Evolutionary conservation across 768 basidiomycete species (phyloP), one percentile per base, ranked within the genome.

Genomic region (Xerocomellus dryophilus): DNA sequence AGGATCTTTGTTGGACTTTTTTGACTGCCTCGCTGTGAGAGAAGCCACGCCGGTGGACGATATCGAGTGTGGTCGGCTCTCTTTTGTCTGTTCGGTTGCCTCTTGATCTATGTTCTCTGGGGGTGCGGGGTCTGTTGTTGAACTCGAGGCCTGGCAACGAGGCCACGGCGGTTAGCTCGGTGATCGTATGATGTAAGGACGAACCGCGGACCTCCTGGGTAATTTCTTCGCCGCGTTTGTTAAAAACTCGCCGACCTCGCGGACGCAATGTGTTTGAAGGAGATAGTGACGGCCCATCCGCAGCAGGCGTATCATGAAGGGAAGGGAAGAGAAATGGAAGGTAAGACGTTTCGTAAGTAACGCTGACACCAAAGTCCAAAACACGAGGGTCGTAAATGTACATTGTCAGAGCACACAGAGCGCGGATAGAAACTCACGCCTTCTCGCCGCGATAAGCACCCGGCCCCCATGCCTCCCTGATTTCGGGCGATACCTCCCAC

Each of bases 301-400:
- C 63, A 54, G 62, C 44, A 47, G 62, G 50, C 46, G 57, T 61
- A 51, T 67, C 67, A 8, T 61, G 58, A 46, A 66, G 56, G 40
- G 76, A 71, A 50, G 77, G 69, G 60, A 84, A 85, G 17, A 86
- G 68, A 66, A 87, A 87, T 5, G 85, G 85, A 25, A 86, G 66
- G 66, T 85, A 86, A 1, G 85, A 87, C 15, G 76, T 61, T 66
- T 87, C 85, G 61, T 85, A 77, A 39, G 76, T 70, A 47, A 81
- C 72, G 36, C 61, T 66, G 49, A 54, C 54, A 54, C 57, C 51
- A 40, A 51, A 48, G 54, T 40, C 25, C 36, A 49, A 51, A 42
- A 53, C 42, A 46, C 35, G 43, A 45, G 54, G 44, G 45, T 42
- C 40, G 60, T 64, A 53, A 59, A 59, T 57, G 61, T 50, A 48